Evolutionary conservation across 495 filamentous ascomycete genomes (phyloP).

Genomic region (Neurospora pannonica): DNA sequence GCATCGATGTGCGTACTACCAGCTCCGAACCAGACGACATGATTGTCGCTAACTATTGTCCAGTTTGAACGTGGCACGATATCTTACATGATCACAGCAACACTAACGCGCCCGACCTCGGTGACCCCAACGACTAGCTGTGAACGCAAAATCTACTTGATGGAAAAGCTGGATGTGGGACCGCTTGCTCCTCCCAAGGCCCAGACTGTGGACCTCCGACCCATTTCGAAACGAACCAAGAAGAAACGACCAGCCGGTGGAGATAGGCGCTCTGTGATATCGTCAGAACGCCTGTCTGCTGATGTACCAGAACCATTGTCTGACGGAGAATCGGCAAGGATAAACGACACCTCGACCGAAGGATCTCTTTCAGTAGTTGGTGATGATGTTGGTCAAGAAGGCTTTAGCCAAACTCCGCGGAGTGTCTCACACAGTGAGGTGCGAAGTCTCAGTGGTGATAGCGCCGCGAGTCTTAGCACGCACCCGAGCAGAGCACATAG

Average conservation of each 20-base stretch:
- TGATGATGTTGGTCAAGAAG: constrained; percentile 24
- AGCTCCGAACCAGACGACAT: not conserved
- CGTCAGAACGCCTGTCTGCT: not conserved
- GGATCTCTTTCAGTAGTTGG: constrained; percentile 28
- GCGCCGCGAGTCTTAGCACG: constrained; percentile 32
- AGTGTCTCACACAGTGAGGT: constrained; percentile 31
- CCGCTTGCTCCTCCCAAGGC: constrained; percentile 47
- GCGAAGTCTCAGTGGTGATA: constrained; percentile 40
- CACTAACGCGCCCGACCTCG: constrained; percentile 79
- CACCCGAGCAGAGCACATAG: constrained; percentile 24
- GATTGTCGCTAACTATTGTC: constrained; percentile 13
- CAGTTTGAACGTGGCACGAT: constrained; percentile 95
- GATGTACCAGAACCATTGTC: constrained; percentile 23
- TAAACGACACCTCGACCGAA: constrained; percentile 33
- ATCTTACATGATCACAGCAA: constrained; percentile 81
- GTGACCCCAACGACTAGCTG: constrained; percentile 71
- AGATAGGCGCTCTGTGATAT: constrained; percentile 14
- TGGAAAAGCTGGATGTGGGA: constrained; percentile 60
- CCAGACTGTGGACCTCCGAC: constrained; percentile 73
- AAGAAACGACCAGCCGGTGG: constrained; percentile 29
- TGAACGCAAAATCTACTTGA: constrained; percentile 67
- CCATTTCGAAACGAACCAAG: constrained; percentile 49
- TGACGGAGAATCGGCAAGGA: constrained; percentile 29
- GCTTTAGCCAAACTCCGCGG: constrained; percentile 12
- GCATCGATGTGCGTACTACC: constrained; percentile 68